Evolutionary conservation across 305 asterid species (phyloP), one percentile per base, ranked within the genome.

Genomic region (Nicotiana rustica): DNA sequence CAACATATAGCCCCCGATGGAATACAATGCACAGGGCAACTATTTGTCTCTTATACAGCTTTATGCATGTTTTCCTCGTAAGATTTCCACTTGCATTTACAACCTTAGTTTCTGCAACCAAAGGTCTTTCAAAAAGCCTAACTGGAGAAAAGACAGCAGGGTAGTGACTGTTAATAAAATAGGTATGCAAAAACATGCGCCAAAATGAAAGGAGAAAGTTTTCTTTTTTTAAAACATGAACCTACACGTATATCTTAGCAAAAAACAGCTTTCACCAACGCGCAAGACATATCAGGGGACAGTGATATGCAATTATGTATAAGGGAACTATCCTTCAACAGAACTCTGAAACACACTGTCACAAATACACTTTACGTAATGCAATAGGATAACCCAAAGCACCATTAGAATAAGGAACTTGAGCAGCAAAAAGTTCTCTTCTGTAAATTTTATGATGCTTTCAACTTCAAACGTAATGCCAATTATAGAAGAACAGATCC

Each of bases 401-500:
- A 52, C 31, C 47, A 75, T 25, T 75, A 52, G 29, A 52, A 52
- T 6, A 59, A 49, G 80, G 44, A 75, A 75, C 25, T 47, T 73
- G 52, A 73, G 79, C 79, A 49, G 41, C 55, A 25, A 52, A 75
- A 52, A 75, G 29, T 52, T 52, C 65, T 75, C 44, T 15, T 57
- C 80, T 29, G 7, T 6, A 49, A 73, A 47, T 73, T 64, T 41
- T 64, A 25, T 49, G 9, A 49, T 21, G 79, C 79, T 49, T 73
- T 73, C 41, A 13, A 47, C 38, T 73, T 47, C 21, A 49, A 47
- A 49, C 17, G 29, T 47, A 17, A 25, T 47, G 62, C 62, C 41
- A 47, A 47, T 21, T 73, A 49, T 25, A 49, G 79, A 73, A 47
- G 62, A 73, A 49, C 14, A 47, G 62, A 73, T 49, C 78, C 79